These are phyloP conservation scores for Wickerhamiella azymoides DNA, from an alignment of 805 yeast genomes.

Conservation along the genomic window DNA sequence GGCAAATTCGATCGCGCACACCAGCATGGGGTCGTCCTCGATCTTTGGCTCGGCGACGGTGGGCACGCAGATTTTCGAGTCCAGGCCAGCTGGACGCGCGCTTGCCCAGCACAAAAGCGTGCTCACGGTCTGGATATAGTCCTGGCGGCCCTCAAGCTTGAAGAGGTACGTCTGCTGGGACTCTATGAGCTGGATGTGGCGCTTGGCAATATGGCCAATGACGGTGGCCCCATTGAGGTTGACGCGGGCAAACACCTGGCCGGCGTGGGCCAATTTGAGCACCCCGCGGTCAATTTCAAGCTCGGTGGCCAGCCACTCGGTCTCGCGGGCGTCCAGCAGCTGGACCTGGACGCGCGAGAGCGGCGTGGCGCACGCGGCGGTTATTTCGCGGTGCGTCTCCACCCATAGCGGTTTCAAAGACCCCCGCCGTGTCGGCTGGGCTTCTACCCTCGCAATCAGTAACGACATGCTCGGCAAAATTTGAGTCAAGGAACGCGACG, in stretches of 20 bases:
- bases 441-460: conserved; percentile 5
- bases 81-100: conserved; percentile 15
- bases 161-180: conserved; percentile 9
- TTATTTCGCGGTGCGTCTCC: neutral
- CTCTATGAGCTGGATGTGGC: conserved; percentile 11
- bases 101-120: conserved; percentile 15
- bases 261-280: conserved; percentile 5
- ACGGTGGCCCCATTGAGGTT: conserved; percentile 12
- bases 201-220: conserved; percentile 16
- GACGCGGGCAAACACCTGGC: conserved; percentile 9
- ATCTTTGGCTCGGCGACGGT: conserved; percentile 6
- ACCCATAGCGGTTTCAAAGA: conserved; percentile 6
- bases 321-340: conserved; percentile 12
- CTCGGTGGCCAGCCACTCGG: conserved; percentile 12
- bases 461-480: conserved; percentile 1
- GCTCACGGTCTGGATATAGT: conserved; percentile 10
- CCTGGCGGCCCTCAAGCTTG: neutral
- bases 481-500: neutral
- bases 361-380: conserved; percentile 3
- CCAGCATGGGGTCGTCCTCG: conserved; percentile 11
- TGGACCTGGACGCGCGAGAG: conserved; percentile 7
- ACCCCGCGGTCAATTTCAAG: conserved; percentile 9
- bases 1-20: conserved; percentile 15
- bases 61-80: conserved; percentile 16
- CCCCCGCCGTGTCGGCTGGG: conserved; percentile 6